Percentiles rank a stretch among this genome's conserved stretches.
Evolutionary conservation across 1,284 basidiomycete genomes (phyloP).

Genomic region (Apiotrichum siamense): DNA sequence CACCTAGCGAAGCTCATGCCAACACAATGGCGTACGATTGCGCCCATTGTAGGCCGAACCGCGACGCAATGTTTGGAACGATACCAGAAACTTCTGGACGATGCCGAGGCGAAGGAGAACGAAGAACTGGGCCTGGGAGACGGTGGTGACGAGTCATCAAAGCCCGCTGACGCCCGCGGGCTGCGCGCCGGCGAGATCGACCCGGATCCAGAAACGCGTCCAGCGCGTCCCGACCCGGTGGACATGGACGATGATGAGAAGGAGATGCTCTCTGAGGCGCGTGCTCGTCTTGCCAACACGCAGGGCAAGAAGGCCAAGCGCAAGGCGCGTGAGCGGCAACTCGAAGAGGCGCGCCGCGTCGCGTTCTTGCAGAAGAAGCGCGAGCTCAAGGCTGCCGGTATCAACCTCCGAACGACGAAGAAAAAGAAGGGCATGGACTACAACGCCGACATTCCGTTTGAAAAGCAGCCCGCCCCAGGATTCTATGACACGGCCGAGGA

Average conservation of each 20-base stretch:
- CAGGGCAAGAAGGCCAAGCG: conserved; percentile 99
- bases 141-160: conserved; percentile 65
- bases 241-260: conserved; percentile 99
- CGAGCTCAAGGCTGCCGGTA: conserved; percentile 95
- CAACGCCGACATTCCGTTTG: conserved; percentile 97
- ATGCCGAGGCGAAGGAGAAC: conserved; percentile 90
- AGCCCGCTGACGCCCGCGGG: conserved; percentile 78
- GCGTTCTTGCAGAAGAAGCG: conserved; percentile 97
- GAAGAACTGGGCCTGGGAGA: conserved; percentile 86
- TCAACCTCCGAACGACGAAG: conserved; percentile 73
- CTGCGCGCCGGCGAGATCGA: conserved; percentile 96
- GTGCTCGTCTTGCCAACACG: conserved; percentile 95
- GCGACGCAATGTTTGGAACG: conserved; percentile 97
- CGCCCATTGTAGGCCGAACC: conserved; percentile 97
- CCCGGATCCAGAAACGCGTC: conserved; percentile 97
- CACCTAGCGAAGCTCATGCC: conserved; percentile 99
- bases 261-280: conserved; percentile 99
- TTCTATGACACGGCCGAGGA: conserved; percentile 98
- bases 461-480: conserved; percentile 89
- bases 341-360: conserved; percentile 90
- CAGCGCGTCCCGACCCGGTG: conserved; percentile 95
- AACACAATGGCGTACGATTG: conserved; percentile 99
- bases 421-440: conserved; percentile 99
- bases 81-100: conserved; percentile 95
- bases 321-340: conserved; percentile 90